phyloP scores from a whole-genome alignment of 306 rosid genomes.

The Corylus americana region DNA sequence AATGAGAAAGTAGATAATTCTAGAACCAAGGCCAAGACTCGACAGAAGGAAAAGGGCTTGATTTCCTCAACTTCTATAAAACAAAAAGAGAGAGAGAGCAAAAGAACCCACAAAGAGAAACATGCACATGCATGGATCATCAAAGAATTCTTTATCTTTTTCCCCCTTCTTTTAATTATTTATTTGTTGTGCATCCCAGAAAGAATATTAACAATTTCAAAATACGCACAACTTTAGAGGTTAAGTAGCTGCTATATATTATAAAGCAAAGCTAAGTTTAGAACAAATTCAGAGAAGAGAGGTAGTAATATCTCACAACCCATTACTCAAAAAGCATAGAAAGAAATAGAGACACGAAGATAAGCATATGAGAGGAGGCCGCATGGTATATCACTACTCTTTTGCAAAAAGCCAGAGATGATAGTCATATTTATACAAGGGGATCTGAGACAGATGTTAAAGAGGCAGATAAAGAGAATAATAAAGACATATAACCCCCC shows the following conservation, averaged over 20 bases:
- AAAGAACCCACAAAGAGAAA: background rate
- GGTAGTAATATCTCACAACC: background rate
- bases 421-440: conserved; percentile 11
- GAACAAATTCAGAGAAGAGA: background rate
- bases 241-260: background rate
- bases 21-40: background rate
- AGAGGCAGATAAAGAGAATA: background rate
- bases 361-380: background rate
- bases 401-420: background rate
- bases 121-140: conserved; percentile 3
- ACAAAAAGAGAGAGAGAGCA: background rate
- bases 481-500: conserved; percentile 14
- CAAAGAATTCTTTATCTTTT: background rate
- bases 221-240: background rate
- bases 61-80: background rate
- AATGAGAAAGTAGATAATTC: background rate
- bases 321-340: background rate
- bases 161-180: no score
- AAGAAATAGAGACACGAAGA: background rate
- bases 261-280: background rate
- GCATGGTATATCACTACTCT: background rate
- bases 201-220: background rate
- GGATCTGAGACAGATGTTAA: conserved; percentile 7
- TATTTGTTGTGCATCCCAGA: background rate
- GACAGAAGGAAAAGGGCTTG: no score